Evolutionary conservation across 2,329 filamentous ascomycete genomes (phyloP).

Genomic region (Colletotrichum sp.): DNA sequence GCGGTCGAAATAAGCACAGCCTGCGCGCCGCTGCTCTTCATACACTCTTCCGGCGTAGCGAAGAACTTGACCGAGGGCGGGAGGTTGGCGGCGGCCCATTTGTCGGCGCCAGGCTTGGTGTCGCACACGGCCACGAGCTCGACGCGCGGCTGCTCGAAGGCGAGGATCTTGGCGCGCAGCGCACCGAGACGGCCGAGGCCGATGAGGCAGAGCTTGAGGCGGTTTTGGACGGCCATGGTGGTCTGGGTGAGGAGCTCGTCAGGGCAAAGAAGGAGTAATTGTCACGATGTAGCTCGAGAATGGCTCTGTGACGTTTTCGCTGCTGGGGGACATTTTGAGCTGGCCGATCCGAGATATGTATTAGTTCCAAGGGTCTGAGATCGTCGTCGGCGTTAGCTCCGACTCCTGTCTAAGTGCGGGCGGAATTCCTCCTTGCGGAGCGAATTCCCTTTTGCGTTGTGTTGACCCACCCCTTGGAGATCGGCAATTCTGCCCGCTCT

Average conservation of each 20-base stretch:
- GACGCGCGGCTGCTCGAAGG: not conserved
- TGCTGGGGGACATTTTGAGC: not conserved
- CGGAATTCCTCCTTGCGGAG: not conserved
- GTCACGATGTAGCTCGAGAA: not conserved
- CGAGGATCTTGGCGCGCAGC: not conserved
- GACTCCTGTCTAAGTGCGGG: not conserved
- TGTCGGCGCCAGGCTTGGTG: not conserved
- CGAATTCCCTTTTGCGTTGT: not conserved
- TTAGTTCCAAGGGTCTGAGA: not conserved
- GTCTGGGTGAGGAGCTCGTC: too few relatives aligned
- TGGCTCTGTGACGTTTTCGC: not conserved
- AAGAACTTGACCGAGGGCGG: not conserved
- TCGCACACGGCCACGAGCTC: not conserved
- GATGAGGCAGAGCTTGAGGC: not conserved
- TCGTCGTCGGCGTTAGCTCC: not conserved
- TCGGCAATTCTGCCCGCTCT: not conserved
- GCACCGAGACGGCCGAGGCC: not conserved
- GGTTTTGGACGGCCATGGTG: not conserved
- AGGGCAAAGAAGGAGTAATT: too few relatives aligned
- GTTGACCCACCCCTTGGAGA: not conserved
- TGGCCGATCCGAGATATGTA: not conserved
- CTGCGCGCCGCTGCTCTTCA: not conserved
- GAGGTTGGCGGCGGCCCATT: not conserved
- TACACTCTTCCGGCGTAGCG: not conserved
- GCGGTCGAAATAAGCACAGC: not conserved